phyloP scores from a whole-genome alignment of 208 protist genomes.

The Blechomonas ayalai region DNA sequence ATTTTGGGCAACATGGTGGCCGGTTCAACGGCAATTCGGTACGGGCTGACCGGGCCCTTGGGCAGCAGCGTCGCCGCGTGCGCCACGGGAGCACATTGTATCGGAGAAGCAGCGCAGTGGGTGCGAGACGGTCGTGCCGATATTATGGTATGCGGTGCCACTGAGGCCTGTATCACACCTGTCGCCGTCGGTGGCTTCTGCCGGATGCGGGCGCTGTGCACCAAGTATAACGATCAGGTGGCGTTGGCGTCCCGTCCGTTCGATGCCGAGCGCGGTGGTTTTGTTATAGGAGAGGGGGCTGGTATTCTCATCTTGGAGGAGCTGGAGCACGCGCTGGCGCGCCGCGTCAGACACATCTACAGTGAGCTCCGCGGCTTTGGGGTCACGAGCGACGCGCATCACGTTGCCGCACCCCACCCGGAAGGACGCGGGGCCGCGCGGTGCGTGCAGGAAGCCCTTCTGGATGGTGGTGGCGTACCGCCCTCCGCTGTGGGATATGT shows the following conservation, averaged over 20 bases:
- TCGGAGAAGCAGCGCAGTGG: constrained; percentile 91
- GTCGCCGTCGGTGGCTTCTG: constrained; percentile 92
- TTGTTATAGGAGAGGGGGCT: constrained; percentile 97
- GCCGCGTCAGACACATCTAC: constrained; percentile 68
- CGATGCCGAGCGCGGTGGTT: constrained; percentile 85
- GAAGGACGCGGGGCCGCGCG: constrained; percentile 81
- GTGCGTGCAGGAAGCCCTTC: constrained; percentile 79
- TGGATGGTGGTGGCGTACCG: constrained; percentile 40
- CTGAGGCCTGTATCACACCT: constrained; percentile 92
- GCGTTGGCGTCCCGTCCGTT: constrained; percentile 93
- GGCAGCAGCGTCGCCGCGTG: constrained; percentile 93
- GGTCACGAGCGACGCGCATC: constrained; percentile 87
- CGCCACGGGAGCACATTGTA: constrained; percentile 95
- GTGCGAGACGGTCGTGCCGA: constrained; percentile 82
- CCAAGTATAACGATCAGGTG: constrained; percentile 78
- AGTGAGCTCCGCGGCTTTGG: constrained; percentile 90
- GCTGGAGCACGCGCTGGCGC: constrained; percentile 70
- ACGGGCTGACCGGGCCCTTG: constrained; percentile 89
- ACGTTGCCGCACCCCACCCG: constrained; percentile 92
- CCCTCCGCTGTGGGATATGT: constrained; percentile 84
- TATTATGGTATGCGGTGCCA: constrained; percentile 88
- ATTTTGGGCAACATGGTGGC: constrained; percentile 97
- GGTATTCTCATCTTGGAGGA: constrained; percentile 94
- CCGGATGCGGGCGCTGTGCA: constrained; percentile 89
- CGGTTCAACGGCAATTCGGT: constrained; percentile 84